phyloP scores from a whole-genome alignment of 2,329 filamentous ascomycete genomes.

The Fusarium chuoi region DNA sequence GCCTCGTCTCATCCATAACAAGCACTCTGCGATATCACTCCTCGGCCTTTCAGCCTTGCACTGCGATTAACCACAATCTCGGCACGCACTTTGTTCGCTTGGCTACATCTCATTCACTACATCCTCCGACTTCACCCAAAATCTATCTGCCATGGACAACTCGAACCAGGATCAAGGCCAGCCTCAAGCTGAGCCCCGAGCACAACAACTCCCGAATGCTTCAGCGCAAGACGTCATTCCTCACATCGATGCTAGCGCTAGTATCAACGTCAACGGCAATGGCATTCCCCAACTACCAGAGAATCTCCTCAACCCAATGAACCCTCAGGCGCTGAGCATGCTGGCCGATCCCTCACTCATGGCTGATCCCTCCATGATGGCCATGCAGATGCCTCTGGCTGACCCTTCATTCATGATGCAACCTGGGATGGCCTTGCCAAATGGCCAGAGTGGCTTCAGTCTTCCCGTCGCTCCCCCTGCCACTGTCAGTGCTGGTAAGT shows the following conservation, averaged over 20 bases:
- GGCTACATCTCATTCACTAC: not conserved
- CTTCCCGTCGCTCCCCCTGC: conserved; percentile 36
- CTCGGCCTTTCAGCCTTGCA: conserved; percentile 31
- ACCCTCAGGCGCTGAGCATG: conserved; percentile 42
- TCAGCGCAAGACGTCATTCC: conserved; percentile 8
- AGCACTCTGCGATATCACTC: conserved; percentile 16
- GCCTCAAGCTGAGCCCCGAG: conserved; percentile 32
- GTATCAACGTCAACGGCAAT: conserved; percentile 28
- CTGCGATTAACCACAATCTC: conserved; percentile 1
- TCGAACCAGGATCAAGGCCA: conserved; percentile 35
- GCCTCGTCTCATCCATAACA: conserved; percentile 36
- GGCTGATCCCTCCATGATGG: conserved; percentile 41
- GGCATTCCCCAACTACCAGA: conserved; percentile 35
- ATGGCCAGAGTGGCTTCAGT: conserved; percentile 45
- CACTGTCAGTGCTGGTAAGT: conserved; percentile 50
- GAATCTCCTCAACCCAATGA: conserved; percentile 35
- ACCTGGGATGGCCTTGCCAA: conserved; percentile 45
- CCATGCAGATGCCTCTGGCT: conserved; percentile 41
- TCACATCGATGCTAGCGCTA: conserved; percentile 12
- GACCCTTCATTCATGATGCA: conserved; percentile 47
- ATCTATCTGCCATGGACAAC: conserved; percentile 29
- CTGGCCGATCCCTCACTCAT: conserved; percentile 41
- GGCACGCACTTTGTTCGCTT: not conserved
- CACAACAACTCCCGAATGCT: conserved; percentile 31
- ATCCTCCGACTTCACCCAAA: not conserved